phyloP scores from a whole-genome alignment of 2,329 filamentous ascomycete genomes.

The Fusarium euwallaceae region DNA sequence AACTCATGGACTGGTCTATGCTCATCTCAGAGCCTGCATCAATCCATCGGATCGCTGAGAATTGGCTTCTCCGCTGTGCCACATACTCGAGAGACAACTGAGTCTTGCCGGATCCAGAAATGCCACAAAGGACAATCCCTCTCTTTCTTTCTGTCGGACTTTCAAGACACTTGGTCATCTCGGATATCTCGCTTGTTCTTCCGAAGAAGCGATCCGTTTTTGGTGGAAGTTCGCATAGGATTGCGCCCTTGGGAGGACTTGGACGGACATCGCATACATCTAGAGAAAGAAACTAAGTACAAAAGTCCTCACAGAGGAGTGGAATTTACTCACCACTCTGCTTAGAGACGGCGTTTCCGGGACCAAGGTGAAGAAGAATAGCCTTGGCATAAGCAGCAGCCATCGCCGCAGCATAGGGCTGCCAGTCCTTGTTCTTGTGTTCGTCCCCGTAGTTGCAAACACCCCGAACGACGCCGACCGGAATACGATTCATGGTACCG shows the following conservation, averaged over 20 bases:
- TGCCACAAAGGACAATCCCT: neutral
- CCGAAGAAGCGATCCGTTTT: conserved; percentile 10
- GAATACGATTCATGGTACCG: conserved; percentile 50
- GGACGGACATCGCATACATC: neutral
- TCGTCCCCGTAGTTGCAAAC: conserved; percentile 53
- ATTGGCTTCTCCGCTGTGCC: rapidly evolving
- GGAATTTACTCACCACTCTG: neutral
- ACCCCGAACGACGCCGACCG: conserved; percentile 50
- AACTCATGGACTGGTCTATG: neutral
- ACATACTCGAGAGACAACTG: neutral
- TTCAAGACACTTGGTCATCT: neutral
- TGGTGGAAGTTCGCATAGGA: neutral
- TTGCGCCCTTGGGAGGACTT: neutral
- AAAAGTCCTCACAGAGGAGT: neutral
- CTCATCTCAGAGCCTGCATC: neutral
- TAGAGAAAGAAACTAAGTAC: neutral
- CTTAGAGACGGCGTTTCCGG: neutral
- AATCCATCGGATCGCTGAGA: neutral
- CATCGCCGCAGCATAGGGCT: conserved; percentile 54
- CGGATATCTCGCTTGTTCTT: neutral
- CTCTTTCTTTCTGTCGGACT: neutral
- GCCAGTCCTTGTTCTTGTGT: conserved; percentile 52
- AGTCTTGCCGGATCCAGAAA: conserved; percentile 5
- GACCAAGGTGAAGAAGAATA: conserved; percentile 6
- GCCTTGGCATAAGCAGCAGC: conserved; percentile 31